Percentiles rank a stretch among this genome's conserved stretches.
Conservation (phyloP, 2,329 filamentous ascomycete genomes). For the Talaromyces amestolkiae region DNA sequence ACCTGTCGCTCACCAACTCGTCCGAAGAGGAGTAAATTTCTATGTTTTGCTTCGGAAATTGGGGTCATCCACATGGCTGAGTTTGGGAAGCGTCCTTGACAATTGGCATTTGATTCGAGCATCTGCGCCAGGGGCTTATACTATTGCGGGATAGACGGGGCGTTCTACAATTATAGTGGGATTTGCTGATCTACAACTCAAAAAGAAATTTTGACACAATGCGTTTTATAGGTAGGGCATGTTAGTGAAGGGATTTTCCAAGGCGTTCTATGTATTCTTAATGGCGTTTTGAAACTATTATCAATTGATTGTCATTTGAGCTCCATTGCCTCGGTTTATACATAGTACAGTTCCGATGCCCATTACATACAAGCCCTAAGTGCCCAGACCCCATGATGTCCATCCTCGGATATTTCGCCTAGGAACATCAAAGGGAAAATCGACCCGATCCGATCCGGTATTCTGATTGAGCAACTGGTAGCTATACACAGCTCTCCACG, state of each 20-base stretch:
- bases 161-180: constrained; percentile 1
- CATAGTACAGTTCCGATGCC: not conserved
- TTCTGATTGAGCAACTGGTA: not conserved
- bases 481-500: constrained; percentile 2
- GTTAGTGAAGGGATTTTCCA: not conserved
- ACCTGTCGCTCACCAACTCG: constrained; percentile 87
- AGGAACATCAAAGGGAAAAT: not conserved
- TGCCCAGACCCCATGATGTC: not conserved
- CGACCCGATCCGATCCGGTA: constrained; percentile 17
- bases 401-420: not conserved
- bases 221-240: not conserved
- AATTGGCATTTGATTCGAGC: not conserved
- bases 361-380: not conserved
- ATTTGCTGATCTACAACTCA: constrained; percentile 7
- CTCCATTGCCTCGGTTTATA: not conserved
- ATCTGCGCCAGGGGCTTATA: not conserved
- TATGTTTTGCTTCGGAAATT: not conserved
- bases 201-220: not conserved
- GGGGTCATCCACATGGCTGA: not conserved
- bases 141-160: not conserved
- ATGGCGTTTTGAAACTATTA: not conserved
- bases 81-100: not conserved
- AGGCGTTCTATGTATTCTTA: constrained; percentile 7
- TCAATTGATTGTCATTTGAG: not conserved
- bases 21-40: constrained; percentile 62